Evolutionary conservation across 129 eudicot species (phyloP), one percentile per base, ranked within the genome.

Genomic region (Ambrosia trifida): DNA sequence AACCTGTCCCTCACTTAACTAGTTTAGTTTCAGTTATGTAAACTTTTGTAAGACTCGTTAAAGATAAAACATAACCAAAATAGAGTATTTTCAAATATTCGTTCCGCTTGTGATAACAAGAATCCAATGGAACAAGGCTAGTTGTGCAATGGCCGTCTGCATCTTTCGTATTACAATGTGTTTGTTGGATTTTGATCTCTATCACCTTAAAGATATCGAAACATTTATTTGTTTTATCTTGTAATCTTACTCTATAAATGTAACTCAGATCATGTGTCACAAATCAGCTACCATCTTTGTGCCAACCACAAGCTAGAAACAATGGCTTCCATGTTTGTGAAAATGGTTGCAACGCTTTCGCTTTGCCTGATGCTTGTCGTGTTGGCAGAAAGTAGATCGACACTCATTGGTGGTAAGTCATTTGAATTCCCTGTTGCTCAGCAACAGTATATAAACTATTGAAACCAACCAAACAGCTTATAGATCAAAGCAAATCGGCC

Each of bases 291-390:
- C 16, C 41, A 11, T 43, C 30, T 31, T 53, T 24, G 35, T 32
- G 44, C 4, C 79, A 2, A 45, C 79, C 9, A 65, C 14, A 38
- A 54, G 41, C 73, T 38, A 18, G 9, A 75, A 66, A 13, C 18
- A 58, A 74, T 76, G 80, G 63, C 69, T 68, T 57, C 69, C 50
- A 18, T 33, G 62, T 75, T 75, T 54, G 69, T 76, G 68, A 76
- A 68, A 33, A 31, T 67, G 31, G 80, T 24, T 5, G 14, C 73
- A 1, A 45, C 10, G 20, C 62, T 68, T 35, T 20, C 74, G 18
- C 43, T 76, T 59, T 35, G n/a, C 62, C 70, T 76, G 12, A 33
- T 68, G 75, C 68, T 76, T 33, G 18, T 45, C 9, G 17, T 46
- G 11, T 61, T 76, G 28, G 44, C 70, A 57, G 80, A 76, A 58